These are phyloP conservation scores for Enterocytospora artemiae DNA, from an alignment of 371 early-diverging fungal genomes.

Conservation along the genomic window DNA sequence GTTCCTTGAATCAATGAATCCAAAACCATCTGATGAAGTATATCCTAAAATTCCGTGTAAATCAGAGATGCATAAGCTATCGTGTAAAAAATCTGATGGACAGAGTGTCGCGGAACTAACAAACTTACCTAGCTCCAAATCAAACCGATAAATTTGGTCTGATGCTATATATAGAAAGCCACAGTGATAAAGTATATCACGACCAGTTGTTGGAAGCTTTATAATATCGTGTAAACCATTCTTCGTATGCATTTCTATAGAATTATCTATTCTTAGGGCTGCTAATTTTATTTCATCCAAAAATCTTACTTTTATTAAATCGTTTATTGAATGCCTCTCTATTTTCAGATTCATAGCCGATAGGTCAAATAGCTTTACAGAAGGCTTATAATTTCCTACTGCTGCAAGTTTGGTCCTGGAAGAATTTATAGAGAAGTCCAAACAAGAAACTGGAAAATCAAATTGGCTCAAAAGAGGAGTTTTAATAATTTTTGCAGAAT, in stretches of 20 bases:
- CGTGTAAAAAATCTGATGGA: no score
- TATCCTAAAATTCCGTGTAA: no score
- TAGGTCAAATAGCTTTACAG: constrained; percentile 81
- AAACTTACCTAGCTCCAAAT: no score
- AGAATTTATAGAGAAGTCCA: no score
- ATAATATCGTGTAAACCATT: constrained; percentile 82
- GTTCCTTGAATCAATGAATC: no score
- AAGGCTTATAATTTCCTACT: constrained; percentile 96
- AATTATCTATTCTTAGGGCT: constrained; percentile 75
- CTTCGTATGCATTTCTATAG: constrained; percentile 88
- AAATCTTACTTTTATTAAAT: constrained; percentile 63
- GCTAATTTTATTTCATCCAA: constrained; percentile 90
- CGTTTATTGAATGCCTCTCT: constrained; percentile 83
- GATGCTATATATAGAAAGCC: neutral
- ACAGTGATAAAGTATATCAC: constrained; percentile 1
- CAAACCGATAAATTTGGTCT: neutral
- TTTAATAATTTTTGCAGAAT: no score
- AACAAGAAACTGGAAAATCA: no score
- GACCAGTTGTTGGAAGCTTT: constrained; percentile 68
- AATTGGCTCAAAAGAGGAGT: no score
- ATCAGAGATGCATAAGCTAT: no score
- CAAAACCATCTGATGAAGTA: no score
- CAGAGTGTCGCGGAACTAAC: no score
- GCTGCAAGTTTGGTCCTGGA: no score
- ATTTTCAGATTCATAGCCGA: constrained; percentile 83